A percentile compares a stretch with the other conserved stretches of the same genome.
These are phyloP conservation scores for Roridomyces roridus DNA, from an alignment of 768 basidiomycete genomes.

Conservation along the genomic window DNA sequence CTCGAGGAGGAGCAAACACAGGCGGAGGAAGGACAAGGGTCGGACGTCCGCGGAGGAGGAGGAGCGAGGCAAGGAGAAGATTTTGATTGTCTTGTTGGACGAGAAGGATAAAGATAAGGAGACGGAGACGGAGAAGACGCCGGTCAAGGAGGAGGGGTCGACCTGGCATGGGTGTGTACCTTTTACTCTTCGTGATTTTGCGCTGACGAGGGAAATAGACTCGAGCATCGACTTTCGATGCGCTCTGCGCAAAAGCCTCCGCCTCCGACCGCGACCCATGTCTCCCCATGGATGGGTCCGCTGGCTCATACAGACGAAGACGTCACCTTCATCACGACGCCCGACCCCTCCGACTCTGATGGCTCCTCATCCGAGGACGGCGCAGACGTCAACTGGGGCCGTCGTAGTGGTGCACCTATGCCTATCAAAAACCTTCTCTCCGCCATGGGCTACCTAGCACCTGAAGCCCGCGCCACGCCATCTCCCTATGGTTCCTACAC, in stretches of 20 bases:
- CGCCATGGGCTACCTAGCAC: constrained; percentile 15
- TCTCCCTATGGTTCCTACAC: constrained; percentile 9
- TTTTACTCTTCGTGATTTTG: not conserved
- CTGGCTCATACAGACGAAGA: constrained; percentile 14
- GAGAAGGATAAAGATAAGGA: constrained; percentile 10
- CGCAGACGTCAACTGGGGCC: not conserved
- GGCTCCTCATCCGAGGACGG: not conserved
- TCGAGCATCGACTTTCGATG: constrained; percentile 13
- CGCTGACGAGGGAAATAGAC: not conserved
- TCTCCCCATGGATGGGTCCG: constrained; percentile 17
- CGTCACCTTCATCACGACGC: constrained; percentile 15
- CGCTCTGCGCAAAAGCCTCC: constrained; percentile 4
- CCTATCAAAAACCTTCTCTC: constrained; percentile 14
- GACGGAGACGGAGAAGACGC: not conserved
- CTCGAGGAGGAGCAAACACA: constrained; percentile 14
- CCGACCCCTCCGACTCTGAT: constrained; percentile 8
- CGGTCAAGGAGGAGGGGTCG: not conserved
- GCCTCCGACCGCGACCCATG: constrained; percentile 2
- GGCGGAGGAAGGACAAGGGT: constrained; percentile 5
- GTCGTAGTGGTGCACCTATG: not conserved
- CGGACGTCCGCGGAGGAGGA: not conserved
- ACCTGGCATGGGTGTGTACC: constrained; percentile 20
- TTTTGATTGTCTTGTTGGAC: constrained; percentile 20
- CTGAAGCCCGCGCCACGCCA: constrained; percentile 15
- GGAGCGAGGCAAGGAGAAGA: constrained; percentile 11